Evolutionary conservation across 2,329 filamentous ascomycete genomes (phyloP).

Genomic region (Amesomyces nigricolor): DNA sequence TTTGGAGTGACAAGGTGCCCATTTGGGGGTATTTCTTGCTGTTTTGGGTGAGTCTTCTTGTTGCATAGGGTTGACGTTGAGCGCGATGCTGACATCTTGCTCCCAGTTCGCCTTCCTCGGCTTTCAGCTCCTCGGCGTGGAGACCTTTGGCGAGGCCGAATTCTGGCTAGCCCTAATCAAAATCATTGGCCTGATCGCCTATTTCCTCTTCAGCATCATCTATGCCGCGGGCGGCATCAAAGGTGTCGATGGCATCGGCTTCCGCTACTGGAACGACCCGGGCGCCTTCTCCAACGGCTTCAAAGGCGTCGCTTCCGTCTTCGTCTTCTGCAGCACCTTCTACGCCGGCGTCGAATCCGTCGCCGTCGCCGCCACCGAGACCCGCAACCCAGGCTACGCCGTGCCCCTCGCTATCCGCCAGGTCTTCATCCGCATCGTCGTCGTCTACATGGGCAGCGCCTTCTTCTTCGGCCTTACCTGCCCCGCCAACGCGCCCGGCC

Average conservation of each 20-base stretch:
- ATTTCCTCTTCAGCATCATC: slow-evolving; percentile 68
- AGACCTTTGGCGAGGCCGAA: slow-evolving; percentile 72
- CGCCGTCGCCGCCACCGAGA: slow-evolving; percentile 58
- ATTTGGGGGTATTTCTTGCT: slow-evolving; percentile 65
- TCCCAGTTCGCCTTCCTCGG: slow-evolving; percentile 50
- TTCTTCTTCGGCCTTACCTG: slow-evolving; percentile 72
- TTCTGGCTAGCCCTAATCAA: slow-evolving; percentile 75
- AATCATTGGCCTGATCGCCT: slow-evolving; percentile 61
- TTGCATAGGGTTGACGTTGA: neutral
- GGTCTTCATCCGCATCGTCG: slow-evolving; percentile 56
- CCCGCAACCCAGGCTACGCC: slow-evolving; percentile 50
- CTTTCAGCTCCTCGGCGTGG: slow-evolving; percentile 66
- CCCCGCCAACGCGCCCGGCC: slow-evolving; percentile 58
- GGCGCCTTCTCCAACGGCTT: slow-evolving; percentile 68
- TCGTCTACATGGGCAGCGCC: slow-evolving; percentile 62
- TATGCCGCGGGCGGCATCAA: slow-evolving; percentile 63
- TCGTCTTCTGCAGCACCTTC: slow-evolving; percentile 64
- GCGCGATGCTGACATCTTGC: neutral
- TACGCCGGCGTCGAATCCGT: slow-evolving; percentile 63
- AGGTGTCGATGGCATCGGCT: slow-evolving; percentile 58
- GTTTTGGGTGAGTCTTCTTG: slow-evolving; percentile 54
- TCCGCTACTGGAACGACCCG: slow-evolving; percentile 65
- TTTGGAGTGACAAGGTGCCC: slow-evolving; percentile 58
- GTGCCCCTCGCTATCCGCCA: slow-evolving; percentile 55
- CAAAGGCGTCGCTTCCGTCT: slow-evolving; percentile 58